These are phyloP conservation scores for Cytospora piceae DNA, from an alignment of 2,329 filamentous ascomycete genomes.

Conservation along the genomic window DNA sequence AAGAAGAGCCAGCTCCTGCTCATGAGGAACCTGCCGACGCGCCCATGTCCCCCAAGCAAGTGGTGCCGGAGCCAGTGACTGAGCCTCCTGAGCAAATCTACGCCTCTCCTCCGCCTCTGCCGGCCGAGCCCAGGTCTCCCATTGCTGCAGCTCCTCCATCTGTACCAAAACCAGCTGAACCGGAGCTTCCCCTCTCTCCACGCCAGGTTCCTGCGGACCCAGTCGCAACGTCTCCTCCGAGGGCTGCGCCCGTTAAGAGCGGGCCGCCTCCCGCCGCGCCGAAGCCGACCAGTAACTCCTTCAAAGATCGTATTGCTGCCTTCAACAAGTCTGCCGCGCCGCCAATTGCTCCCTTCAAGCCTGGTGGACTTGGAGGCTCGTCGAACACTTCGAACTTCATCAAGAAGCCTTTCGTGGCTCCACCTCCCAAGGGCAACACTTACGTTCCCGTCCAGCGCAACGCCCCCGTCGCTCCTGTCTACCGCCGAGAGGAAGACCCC, in stretches of 20 bases:
- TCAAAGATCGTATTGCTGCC: conserved; percentile 93
- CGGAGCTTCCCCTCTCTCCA: conserved; percentile 42
- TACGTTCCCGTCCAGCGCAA: conserved; percentile 81
- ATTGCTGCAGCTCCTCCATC: conserved; percentile 39
- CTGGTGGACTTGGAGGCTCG: conserved; percentile 57
- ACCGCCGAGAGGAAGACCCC: conserved; percentile 86
- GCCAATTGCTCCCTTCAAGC: conserved; percentile 89
- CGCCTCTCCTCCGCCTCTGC: conserved; percentile 37
- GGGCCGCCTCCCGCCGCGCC: conserved; percentile 70
- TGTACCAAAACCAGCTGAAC: conserved; percentile 45
- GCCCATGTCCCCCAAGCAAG: conserved; percentile 32
- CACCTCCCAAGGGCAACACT: conserved; percentile 89
- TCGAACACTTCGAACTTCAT: conserved; percentile 72
- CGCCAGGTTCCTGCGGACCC: conserved; percentile 32
- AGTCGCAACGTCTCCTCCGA: conserved; percentile 38
- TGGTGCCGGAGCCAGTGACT: conserved; percentile 42
- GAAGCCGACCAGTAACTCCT: conserved; percentile 77
- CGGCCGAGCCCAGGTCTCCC: conserved; percentile 35
- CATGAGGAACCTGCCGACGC: conserved; percentile 35
- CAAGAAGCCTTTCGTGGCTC: conserved; percentile 96
- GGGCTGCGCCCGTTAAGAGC: conserved; percentile 45
- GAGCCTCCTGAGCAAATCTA: conserved; percentile 42
- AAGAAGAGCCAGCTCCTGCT: conserved; percentile 32
- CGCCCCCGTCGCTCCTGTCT: conserved; percentile 72
- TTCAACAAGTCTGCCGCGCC: conserved; percentile 91